Evolutionary conservation across 176 grass and related monocot species (phyloP), one percentile per base, ranked within the genome.

Genomic region (Poa pratensis): DNA sequence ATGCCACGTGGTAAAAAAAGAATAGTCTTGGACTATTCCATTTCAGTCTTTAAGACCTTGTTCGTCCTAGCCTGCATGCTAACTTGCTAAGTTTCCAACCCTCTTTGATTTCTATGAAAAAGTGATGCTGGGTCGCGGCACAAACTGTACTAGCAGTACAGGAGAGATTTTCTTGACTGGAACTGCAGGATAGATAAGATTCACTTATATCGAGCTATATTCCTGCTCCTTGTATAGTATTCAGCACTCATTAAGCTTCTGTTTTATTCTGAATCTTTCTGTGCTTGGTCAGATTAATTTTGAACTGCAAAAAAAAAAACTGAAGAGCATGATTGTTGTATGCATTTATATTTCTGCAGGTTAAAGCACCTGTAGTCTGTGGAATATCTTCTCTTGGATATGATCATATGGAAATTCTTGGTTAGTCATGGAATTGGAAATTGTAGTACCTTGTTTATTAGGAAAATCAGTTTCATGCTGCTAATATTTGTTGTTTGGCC

Each of bases 381-480:
- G 93, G 96, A 79, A 92, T 99, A 90, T 67, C 96, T 63, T 96
- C 96, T 37, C 86, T 99, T 68, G 96, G 93, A 50, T 99, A 96
- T 69, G 96, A 99, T 82, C 96, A 94, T 86, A 99, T 96, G 93
- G 96, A 99, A 86, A 95, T 99, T 92, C 96, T 99, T 75, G 96
- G 96, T 98, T 87, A 89, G 91, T 96, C 73, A 37, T 66, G 79
- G 17, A 83, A 68, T n/a, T 79, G 37, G 9, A 37, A 18, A 15
- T 83, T 66, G 7, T 67, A 79, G 27, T 14, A 30, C 1, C 11
- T 83, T 48, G 48, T 74, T 79, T 74, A 66, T 67, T 49, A 37
- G 58, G 27, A 42, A 75, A 80, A 7, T 13, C 69, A 50, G 16
- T 80, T 60, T 85, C 40, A 43, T 75, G 22, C 6, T 70, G 2